Evolutionary conservation across 129 eudicot genomes (phyloP), one percentile per base, ranked within the genome.

Genomic region (Escallonia herrerae): DNA sequence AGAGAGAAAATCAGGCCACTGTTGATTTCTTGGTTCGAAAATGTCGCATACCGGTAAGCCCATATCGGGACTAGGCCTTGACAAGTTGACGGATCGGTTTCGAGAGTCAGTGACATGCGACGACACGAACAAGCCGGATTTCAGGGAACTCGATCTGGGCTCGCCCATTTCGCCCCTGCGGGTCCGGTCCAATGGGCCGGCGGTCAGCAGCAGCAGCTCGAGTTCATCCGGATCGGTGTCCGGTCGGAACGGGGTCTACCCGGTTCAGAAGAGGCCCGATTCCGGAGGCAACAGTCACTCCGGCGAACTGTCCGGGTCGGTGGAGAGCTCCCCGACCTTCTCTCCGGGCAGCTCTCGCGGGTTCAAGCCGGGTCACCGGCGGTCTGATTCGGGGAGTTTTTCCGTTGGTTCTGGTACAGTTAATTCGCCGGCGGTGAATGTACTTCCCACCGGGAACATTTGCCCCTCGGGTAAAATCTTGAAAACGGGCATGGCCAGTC

Each of bases 191-290:
- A 48, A 60, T 52, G 80, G 74, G 8, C 47, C 76, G 60, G 51
- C 79, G 37, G 61, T 77, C 42, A 85, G 82, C 7, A 93, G 91
- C 14, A 86, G 84, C 67, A 77, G 87, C 33, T 93, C 99, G 0
- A 86, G 96, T 61, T 88, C 96, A 5, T 88, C 96, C 64, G 99
- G 96, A 67, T 89, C 99, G 73, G 82, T 77, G 42, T 83, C 99
- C 43, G 99, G 95, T 42, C 85, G 84, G 45, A 74, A 55, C 33
- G 70, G 67, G 2, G 71, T 47, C 14, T 45, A 54, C 45, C 52
- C 63, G 33, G 48, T 68, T 3, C 22, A 76, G 8, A 72, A 71
- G 5, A 65, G 65, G 41, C 59, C 83, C 38, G 83, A 80, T 45
- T 64, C 82, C 65, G 37, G 52, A 7, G 73, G 80, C 14, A 75